Percentiles rank a stretch among this genome's conserved stretches.
Conservation (phyloP, 1,284 basidiomycete genomes). For the Amylostereum areolatum region DNA sequence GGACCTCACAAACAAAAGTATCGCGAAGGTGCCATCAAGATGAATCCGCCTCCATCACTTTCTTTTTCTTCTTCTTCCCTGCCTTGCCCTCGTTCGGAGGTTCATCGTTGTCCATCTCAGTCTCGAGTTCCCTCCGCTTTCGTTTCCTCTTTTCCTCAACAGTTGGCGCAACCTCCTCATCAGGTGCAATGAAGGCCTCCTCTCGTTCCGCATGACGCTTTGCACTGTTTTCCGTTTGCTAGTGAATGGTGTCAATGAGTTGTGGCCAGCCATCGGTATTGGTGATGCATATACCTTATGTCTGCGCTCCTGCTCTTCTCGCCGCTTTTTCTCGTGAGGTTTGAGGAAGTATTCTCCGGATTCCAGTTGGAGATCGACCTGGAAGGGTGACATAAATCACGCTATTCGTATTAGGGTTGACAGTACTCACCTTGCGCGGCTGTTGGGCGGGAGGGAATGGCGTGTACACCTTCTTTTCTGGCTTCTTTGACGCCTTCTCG, state of each 20-base stretch:
- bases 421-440: slow-evolving; percentile 75
- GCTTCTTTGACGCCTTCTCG: slow-evolving; percentile 37
- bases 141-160: slow-evolving; percentile 73
- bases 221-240: slow-evolving; percentile 73
- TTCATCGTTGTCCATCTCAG: slow-evolving; percentile 11
- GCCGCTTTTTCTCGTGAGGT: slow-evolving; percentile 69
- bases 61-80: slow-evolving; percentile 30
- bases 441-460: slow-evolving; percentile 96
- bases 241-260: slow-evolving; percentile 5
- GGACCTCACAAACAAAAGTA: too few relatives aligned
- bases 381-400: not conserved
- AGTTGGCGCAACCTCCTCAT: slow-evolving; percentile 62
- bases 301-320: slow-evolving; percentile 58
- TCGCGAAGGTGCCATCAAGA: too few relatives aligned
- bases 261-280: not conserved
- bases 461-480: slow-evolving; percentile 93
- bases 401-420: not conserved
- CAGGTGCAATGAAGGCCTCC: slow-evolving; percentile 79
- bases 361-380: slow-evolving; percentile 92
- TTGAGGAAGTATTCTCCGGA: slow-evolving; percentile 98
- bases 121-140: slow-evolving; percentile 31
- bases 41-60: slow-evolving; percentile 15
- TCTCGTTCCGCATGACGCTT: slow-evolving; percentile 73
- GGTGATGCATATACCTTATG: slow-evolving; percentile 48
- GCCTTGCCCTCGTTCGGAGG: slow-evolving; percentile 14